Percentiles rank a stretch among this genome's conserved stretches.
Evolutionary conservation across 2,329 filamentous ascomycete species (phyloP).

Genomic region (Hymenoscyphus fraxineus): DNA sequence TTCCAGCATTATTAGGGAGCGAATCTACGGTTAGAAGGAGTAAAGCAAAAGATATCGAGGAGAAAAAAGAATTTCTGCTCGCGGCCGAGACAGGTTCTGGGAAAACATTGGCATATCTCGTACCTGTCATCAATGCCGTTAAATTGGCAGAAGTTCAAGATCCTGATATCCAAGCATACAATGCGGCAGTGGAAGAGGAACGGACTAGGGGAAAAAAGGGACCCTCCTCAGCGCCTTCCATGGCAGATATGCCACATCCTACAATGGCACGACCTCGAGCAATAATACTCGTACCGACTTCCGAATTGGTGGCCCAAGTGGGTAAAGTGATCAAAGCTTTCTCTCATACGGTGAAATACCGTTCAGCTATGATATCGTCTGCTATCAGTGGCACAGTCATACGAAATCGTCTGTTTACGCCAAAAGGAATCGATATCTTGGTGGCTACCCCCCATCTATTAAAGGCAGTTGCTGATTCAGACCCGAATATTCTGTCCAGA

Average conservation of each 20-base stretch:
- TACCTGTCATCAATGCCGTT: constrained; percentile 79
- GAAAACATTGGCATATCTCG: constrained; percentile 89
- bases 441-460: constrained; percentile 87
- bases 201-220: constrained; percentile 54
- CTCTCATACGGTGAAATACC: constrained; percentile 83
- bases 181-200: constrained; percentile 55
- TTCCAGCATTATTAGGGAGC: constrained; percentile 69
- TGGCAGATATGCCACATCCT: constrained; percentile 63
- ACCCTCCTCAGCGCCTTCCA: constrained; percentile 54
- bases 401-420: constrained; percentile 76
- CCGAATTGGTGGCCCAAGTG: constrained; percentile 88
- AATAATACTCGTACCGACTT: constrained; percentile 84
- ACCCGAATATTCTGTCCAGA: constrained; percentile 89
- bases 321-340: constrained; percentile 75
- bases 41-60: constrained; percentile 33
- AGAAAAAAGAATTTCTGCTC: constrained; percentile 63
- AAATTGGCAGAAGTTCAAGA: constrained; percentile 70
- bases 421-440: constrained; percentile 77
- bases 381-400: constrained; percentile 74
- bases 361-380: constrained; percentile 76
- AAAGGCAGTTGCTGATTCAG: constrained; percentile 78
- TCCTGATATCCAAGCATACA: constrained; percentile 53
- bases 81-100: constrained; percentile 96
- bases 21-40: constrained; percentile 42
- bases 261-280: constrained; percentile 76